Conservation (phyloP, 495 filamentous ascomycete species). For the Aspergillus campestris region DNA sequence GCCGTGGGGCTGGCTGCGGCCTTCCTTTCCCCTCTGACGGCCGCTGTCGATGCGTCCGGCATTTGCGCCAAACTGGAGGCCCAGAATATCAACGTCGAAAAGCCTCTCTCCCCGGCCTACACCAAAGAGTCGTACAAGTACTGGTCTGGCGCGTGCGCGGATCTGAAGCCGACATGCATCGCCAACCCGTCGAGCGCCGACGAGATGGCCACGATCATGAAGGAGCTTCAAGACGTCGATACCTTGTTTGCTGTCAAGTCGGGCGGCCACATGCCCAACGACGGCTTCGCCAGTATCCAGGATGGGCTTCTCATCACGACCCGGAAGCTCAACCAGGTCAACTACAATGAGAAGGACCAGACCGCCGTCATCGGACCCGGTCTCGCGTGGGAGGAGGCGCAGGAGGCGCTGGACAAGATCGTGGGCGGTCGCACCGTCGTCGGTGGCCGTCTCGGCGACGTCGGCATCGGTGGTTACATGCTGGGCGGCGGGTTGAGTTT, state of each 20-base stretch:
- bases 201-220: constrained; percentile 31
- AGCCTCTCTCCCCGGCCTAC: constrained; percentile 21
- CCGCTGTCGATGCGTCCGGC: constrained; percentile 12
- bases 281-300: constrained; percentile 35
- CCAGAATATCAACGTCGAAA: constrained; percentile 22
- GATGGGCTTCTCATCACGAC: constrained; percentile 33
- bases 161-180: constrained; percentile 34
- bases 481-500: constrained; percentile 44
- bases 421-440: constrained; percentile 17
- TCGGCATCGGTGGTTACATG: constrained; percentile 27
- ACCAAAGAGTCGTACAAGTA: constrained; percentile 22
- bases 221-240: constrained; percentile 27
- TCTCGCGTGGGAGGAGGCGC: constrained; percentile 31
- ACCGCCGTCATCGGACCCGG: constrained; percentile 35
- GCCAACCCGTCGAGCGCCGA: constrained; percentile 27
- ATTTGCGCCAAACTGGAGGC: constrained; percentile 29
- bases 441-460: constrained; percentile 20
- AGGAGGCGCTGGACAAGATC: constrained; percentile 19
- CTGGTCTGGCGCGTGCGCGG: constrained; percentile 34
- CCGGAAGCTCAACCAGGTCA: constrained; percentile 27
- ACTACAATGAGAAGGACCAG: constrained; percentile 25
- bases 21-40: constrained; percentile 11
- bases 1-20: constrained; percentile 13
- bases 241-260: constrained; percentile 35
- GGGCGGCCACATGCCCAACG: constrained; percentile 39